These are phyloP conservation scores for Tephrocybe rancida DNA, from an alignment of 768 basidiomycete genomes.

Conservation along the genomic window DNA sequence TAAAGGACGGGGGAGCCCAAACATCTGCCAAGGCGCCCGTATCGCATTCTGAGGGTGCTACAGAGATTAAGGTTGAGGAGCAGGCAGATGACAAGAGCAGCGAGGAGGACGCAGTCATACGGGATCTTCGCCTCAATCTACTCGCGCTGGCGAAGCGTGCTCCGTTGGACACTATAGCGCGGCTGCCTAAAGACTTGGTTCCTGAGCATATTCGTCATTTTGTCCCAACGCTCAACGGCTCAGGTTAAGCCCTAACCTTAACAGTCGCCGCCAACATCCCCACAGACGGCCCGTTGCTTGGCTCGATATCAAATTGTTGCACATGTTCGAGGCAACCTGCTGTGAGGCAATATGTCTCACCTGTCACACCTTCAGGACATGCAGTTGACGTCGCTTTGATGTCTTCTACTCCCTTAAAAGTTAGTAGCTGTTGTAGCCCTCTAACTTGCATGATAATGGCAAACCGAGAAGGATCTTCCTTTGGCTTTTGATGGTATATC, in stretches of 20 bases:
- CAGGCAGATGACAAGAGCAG: background rate
- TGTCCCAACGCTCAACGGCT: conserved; percentile 53
- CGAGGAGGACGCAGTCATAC: conserved; percentile 51
- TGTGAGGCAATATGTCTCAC: no score
- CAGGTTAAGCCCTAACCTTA: conserved; percentile 14
- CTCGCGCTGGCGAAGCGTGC: conserved; percentile 79
- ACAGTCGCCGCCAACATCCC: no score
- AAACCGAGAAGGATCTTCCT: no score
- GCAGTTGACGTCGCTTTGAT: no score
- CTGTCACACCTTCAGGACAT: no score
- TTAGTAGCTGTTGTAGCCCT: no score
- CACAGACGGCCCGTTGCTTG: no score
- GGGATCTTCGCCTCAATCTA: conserved; percentile 69
- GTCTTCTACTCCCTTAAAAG: no score
- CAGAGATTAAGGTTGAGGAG: background rate
- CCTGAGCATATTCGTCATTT: conserved; percentile 65
- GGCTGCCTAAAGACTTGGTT: conserved; percentile 63
- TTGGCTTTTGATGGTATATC: no score
- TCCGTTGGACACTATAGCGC: conserved; percentile 70
- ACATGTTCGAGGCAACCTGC: no score
- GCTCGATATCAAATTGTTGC: no score
- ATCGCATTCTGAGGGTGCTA: conserved; percentile 4
- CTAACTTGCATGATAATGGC: no score
- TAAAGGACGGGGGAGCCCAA: conserved; percentile 16
- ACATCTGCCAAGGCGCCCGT: background rate